Evolutionary conservation across 2,329 filamentous ascomycete species (phyloP).

Genomic region (Nannizziopsis arthrosporioides): DNA sequence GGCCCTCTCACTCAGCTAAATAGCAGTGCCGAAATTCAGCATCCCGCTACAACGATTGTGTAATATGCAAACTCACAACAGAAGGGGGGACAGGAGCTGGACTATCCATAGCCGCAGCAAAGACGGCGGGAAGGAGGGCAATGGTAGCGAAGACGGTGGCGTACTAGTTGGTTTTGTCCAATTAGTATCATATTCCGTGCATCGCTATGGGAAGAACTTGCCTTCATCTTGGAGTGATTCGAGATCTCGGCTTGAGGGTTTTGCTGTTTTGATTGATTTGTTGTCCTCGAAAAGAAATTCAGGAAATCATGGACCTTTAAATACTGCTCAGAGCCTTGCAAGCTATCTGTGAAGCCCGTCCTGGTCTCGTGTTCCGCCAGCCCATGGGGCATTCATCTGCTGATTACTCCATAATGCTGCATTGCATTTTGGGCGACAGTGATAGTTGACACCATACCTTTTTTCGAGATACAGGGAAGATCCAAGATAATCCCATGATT

Average conservation of each 20-base stretch:
- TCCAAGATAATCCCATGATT: no score
- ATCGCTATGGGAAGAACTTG: neutral
- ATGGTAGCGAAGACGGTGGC: conserved; percentile 1
- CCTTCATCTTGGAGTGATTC: conserved; percentile 1
- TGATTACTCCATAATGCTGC: no score
- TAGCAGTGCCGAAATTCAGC: neutral
- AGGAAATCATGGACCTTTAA: neutral
- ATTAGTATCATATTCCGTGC: no score
- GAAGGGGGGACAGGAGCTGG: neutral
- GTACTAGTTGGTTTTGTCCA: neutral
- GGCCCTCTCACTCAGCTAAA: conserved; percentile 13
- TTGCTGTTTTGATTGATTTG: neutral
- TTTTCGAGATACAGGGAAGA: no score
- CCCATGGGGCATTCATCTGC: no score
- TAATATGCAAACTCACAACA: no score
- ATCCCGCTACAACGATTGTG: neutral
- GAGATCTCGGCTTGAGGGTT: neutral
- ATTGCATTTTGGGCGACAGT: no score
- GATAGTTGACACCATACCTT: no score
- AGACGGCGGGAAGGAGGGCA: neutral
- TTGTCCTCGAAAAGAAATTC: neutral
- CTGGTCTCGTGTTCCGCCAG: no score
- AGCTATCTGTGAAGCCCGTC: no score
- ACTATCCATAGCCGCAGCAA: neutral
- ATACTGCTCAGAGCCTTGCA: neutral